Conservation (phyloP, 306 rosid species). For the Carpinus viminea region DNA sequence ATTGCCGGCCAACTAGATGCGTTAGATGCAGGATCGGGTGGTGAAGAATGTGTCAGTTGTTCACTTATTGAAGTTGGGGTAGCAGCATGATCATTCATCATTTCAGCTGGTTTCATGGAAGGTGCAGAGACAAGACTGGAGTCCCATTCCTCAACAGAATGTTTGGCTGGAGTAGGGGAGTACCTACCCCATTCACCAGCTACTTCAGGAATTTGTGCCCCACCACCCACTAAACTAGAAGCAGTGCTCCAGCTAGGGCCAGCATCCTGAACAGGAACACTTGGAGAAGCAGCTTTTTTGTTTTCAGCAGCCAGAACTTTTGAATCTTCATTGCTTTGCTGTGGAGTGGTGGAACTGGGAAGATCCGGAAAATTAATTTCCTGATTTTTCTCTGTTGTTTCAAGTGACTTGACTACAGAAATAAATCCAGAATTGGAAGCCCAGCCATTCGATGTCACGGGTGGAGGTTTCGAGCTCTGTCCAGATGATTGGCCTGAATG, state of each 20-base stretch:
- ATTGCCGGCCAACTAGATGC: slow-evolving; percentile 73
- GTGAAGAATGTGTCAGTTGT: slow-evolving; percentile 46
- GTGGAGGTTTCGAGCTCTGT: slow-evolving; percentile 60
- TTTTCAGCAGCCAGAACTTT: slow-evolving; percentile 37
- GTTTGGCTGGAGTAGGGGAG: slow-evolving; percentile 45
- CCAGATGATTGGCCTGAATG: slow-evolving; percentile 76
- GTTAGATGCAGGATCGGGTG: slow-evolving; percentile 57
- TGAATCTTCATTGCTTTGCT: slow-evolving; percentile 29
- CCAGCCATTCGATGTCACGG: slow-evolving; percentile 15
- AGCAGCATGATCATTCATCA: slow-evolving; percentile 35
- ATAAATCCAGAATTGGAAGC: slow-evolving; percentile 20
- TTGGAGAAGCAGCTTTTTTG: slow-evolving; percentile 39
- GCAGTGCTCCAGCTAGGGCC: slow-evolving; percentile 62
- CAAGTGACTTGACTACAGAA: slow-evolving; percentile 30
- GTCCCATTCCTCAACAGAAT: slow-evolving; percentile 59
- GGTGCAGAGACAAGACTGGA: slow-evolving; percentile 55
- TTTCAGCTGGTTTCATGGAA: slow-evolving; percentile 45
- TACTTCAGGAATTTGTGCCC: slow-evolving; percentile 37
- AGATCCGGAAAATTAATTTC: slow-evolving; percentile 30
- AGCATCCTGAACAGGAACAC: slow-evolving; percentile 44
- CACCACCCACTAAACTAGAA: slow-evolving; percentile 50
- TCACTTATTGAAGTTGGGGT: slow-evolving; percentile 46
- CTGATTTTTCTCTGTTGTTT: slow-evolving; percentile 33
- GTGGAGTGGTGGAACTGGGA: slow-evolving; percentile 27
- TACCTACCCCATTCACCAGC: slow-evolving; percentile 47